phyloP scores from a whole-genome alignment of 2,329 filamentous ascomycete genomes.

The Xylariaceae sp. region DNA sequence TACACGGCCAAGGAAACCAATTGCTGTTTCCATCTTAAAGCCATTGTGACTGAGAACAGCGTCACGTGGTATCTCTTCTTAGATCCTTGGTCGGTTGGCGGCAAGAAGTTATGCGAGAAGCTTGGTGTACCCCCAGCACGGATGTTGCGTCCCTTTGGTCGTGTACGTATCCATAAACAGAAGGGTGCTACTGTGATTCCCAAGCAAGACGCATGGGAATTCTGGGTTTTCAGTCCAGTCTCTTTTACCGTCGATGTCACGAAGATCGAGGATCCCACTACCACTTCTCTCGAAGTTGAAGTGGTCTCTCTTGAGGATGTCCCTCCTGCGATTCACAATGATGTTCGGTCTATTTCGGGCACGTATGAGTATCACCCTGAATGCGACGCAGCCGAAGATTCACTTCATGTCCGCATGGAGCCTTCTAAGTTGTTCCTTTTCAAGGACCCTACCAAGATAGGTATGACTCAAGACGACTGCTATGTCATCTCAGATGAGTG shows the following conservation, averaged over 20 bases:
- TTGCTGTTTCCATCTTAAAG: constrained; percentile 22
- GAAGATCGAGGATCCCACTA: background rate
- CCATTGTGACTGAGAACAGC: constrained; percentile 18
- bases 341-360: constrained; percentile 13
- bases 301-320: background rate
- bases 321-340: constrained; percentile 1
- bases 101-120: constrained; percentile 4
- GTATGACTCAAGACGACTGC: constrained; percentile 23
- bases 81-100: constrained; percentile 14
- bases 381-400: constrained; percentile 32
- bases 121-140: constrained; percentile 3
- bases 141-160: constrained; percentile 17
- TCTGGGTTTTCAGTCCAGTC: constrained; percentile 14
- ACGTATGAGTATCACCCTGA: constrained; percentile 20
- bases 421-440: constrained; percentile 26
- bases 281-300: constrained; percentile 2
- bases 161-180: constrained; percentile 6
- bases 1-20: constrained; percentile 19
- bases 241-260: constrained; percentile 21
- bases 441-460: constrained; percentile 28
- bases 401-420: constrained; percentile 21
- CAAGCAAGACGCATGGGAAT: constrained; percentile 12
- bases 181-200: constrained; percentile 2
- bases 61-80: constrained; percentile 27
- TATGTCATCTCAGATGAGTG: constrained; percentile 30